Conservation (phyloP, 257 asterid species). For the Nicotiana benthamiana region DNA sequence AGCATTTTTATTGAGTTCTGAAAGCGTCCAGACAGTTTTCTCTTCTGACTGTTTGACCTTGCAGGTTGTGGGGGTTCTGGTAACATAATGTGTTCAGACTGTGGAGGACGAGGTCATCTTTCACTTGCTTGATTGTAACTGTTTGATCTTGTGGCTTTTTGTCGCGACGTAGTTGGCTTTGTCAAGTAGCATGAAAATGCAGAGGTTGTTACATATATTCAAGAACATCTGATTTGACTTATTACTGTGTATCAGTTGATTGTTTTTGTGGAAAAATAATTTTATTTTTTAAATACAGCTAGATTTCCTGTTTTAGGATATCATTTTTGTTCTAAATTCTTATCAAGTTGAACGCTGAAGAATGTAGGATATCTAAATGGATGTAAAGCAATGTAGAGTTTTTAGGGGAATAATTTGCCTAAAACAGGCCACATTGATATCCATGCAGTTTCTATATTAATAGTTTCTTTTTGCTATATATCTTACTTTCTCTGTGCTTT, state of each 20-base stretch:
- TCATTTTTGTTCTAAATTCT: neutral
- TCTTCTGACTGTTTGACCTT: neutral
- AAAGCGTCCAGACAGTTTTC: neutral
- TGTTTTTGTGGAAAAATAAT: neutral
- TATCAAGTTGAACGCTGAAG: neutral
- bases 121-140: slow-evolving; percentile 16
- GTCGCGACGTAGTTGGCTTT: neutral
- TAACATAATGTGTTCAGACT: slow-evolving; percentile 63
- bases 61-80: slow-evolving; percentile 97
- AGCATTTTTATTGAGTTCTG: neutral
- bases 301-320: neutral
- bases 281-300: no score
- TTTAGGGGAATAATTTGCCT: neutral
- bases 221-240: neutral
- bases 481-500: neutral
- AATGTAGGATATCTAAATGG: neutral
- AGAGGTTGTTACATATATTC: neutral
- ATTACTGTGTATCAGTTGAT: neutral
- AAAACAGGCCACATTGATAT: neutral
- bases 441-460: neutral
- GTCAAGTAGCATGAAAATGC: neutral
- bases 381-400: neutral
- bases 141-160: neutral
- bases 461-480: neutral
- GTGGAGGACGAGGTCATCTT: slow-evolving; percentile 80